These are phyloP conservation scores for Suillus lakei DNA, from an alignment of 768 basidiomycete genomes.

Conservation along the genomic window DNA sequence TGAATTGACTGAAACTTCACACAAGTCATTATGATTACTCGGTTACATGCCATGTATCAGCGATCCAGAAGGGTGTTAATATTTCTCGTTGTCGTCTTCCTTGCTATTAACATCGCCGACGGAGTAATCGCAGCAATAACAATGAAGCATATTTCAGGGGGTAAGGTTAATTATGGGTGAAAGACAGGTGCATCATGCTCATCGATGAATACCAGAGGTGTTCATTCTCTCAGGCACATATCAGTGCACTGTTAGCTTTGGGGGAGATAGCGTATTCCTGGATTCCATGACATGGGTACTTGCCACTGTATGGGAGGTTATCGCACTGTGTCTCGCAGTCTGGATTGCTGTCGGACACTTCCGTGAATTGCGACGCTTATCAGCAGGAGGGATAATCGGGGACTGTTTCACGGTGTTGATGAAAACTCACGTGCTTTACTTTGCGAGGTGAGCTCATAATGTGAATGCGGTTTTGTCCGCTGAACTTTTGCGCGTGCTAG, in stretches of 20 bases:
- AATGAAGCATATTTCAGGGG: not conserved
- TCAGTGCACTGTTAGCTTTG: not conserved
- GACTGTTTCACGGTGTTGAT: slow-evolving; percentile 1
- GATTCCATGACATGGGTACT: not conserved
- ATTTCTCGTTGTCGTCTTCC: not conserved
- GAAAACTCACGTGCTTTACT: not conserved
- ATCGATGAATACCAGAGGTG: not conserved
- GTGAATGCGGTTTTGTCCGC: not conserved
- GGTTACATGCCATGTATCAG: slow-evolving; percentile 1
- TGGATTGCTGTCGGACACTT: not conserved
- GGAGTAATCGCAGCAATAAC: not conserved
- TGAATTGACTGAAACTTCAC: not conserved
- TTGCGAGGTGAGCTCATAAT: not conserved
- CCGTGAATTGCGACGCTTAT: not conserved
- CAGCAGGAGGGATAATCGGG: not conserved
- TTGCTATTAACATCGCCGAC: not conserved
- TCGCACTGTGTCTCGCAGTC: not conserved
- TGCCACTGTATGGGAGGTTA: not conserved
- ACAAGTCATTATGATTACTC: not conserved
- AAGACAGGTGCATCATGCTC: not conserved
- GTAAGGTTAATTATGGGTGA: not conserved
- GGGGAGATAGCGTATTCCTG: not conserved
- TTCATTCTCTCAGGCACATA: not conserved
- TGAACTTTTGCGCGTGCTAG: not conserved
- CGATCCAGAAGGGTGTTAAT: not conserved